Percentiles rank a stretch among this genome's conserved stretches.
Evolutionary conservation across 257 asterid genomes (phyloP).

Genomic region (Verbena officinalis): DNA sequence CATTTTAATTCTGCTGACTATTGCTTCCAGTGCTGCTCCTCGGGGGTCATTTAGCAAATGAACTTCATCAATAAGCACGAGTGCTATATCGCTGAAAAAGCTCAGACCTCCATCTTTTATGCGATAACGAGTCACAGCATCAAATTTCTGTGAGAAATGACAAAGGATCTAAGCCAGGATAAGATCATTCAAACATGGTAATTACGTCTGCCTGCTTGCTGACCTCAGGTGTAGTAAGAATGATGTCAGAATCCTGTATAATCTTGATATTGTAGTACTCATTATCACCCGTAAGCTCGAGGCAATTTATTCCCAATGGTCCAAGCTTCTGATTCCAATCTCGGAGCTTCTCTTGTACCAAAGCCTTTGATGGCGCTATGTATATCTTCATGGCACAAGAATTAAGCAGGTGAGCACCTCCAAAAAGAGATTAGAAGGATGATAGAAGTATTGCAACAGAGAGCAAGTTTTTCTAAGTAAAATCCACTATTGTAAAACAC

Average conservation of each 20-base stretch:
- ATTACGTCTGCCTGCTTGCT: conserved; percentile 22
- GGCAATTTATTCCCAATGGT: conserved; percentile 74
- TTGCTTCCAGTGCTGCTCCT: conserved; percentile 97
- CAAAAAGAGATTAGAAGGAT: conserved; percentile 9
- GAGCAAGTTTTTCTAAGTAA: conserved; percentile 6
- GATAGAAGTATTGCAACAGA: conserved; percentile 21
- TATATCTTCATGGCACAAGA: conserved; percentile 60
- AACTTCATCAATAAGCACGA: conserved; percentile 95
- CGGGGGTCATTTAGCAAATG: conserved; percentile 96
- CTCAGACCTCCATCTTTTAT: conserved; percentile 90
- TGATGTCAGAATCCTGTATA: conserved; percentile 90
- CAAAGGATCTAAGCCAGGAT: conserved; percentile 24
- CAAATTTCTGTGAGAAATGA: conserved; percentile 70
- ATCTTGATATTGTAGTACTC: conserved; percentile 63
- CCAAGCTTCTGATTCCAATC: conserved; percentile 87
- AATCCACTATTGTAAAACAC: background rate
- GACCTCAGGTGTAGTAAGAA: conserved; percentile 99
- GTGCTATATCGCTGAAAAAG: conserved; percentile 91
- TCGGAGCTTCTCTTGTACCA: conserved; percentile 94
- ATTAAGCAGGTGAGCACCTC: conserved; percentile 23
- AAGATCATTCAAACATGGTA: conserved; percentile 29
- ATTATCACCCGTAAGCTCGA: conserved; percentile 95
- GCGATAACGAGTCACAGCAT: conserved; percentile 91
- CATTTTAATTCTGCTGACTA: conserved; percentile 92
- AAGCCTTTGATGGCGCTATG: conserved; percentile 96